Base-by-base conservation (phyloP, 106 monocot genomes). In the Dactylorhiza incarnata region DNA sequence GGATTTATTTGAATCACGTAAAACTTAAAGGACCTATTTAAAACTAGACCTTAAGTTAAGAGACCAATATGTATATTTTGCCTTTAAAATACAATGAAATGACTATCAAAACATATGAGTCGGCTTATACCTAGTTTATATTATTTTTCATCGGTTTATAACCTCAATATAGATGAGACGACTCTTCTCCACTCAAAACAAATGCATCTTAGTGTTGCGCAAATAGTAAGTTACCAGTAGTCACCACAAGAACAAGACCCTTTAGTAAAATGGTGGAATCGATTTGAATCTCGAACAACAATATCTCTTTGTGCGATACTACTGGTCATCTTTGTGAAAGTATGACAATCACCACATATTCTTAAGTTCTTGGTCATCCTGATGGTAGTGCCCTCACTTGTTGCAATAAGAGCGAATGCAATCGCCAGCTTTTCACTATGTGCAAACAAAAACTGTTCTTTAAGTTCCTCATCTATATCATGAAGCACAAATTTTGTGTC, bases 391-490 rank as follows among this genome's bases (percentile, higher is more conserved):
- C 77, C 77, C 16, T 84, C 87, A 13, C 79, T 20, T 15, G 87
- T 82, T 0, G 79, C 82, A 71, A 88, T 47, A 44, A 85, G 84
- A 55, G 82, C 87, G 54, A 71, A 88, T 16, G 87, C 79, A 25
- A 84, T 85, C 3, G 87, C 87, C 43, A 88, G 45, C 65, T 85
- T 88, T 80, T 88, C 87, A 46, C 87, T 88, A 24, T 88, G 87
- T 45, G 75, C 48, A 49, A 82, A 88, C 12, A 88, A 29, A 19
- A 84, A 80, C 69, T 65, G 80, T 7, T 82, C 84, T 67, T 88
- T 88, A 5, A 84, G 67, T 66, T 88, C 87, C 55, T 88, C 87
- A 68, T 88, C 87, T n/a, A 88, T 74, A 66, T 88, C 87, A 84
- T 88, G 87, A 49, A 84, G 84, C 16, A 88, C 87, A 80, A 84